phyloP scores from a whole-genome alignment of 108 stramenopile species.

The Mediolabrus comicus region DNA sequence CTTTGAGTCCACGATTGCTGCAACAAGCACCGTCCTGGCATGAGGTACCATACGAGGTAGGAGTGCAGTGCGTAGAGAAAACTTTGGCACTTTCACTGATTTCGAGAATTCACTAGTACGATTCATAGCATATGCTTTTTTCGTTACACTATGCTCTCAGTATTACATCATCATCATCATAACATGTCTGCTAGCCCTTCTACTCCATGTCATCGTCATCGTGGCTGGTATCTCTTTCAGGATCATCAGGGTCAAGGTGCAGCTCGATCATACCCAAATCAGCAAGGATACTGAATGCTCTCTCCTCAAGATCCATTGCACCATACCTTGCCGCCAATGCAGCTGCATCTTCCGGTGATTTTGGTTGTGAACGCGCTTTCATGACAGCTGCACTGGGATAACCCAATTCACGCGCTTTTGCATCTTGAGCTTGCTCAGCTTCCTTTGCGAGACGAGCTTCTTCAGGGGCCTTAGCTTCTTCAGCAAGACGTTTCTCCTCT shows the following conservation, averaged over 20 bases:
- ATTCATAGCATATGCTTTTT: neutral
- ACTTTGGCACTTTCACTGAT: too few relatives aligned
- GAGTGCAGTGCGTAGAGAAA: too few relatives aligned
- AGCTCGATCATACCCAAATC: slow-evolving; percentile 52
- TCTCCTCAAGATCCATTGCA: slow-evolving; percentile 52
- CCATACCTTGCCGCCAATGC: slow-evolving; percentile 38
- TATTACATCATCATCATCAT: neutral
- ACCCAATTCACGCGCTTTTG: slow-evolving; percentile 12
- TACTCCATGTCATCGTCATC: slow-evolving; percentile 18
- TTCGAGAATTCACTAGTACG: neutral
- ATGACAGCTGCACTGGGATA: slow-evolving; percentile 29
- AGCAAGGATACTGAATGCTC: slow-evolving; percentile 47
- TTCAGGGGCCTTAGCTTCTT: slow-evolving; percentile 10
- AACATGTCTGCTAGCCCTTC: neutral
- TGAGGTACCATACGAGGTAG: too few relatives aligned
- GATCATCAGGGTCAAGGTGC: slow-evolving; percentile 19
- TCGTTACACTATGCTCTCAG: neutral
- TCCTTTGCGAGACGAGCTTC: slow-evolving; percentile 2
- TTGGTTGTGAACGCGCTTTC: slow-evolving; percentile 32
- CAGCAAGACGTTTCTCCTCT: slow-evolving; percentile 32
- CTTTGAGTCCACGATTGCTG: too few relatives aligned
- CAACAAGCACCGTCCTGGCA: too few relatives aligned
- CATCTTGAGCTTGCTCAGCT: too few relatives aligned
- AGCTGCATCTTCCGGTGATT: slow-evolving; percentile 29
- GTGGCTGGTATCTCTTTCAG: slow-evolving; percentile 8